Percentiles rank a stretch among this genome's conserved stretches.
These are phyloP conservation scores for Eimeria acervulina DNA, from an alignment of 169 alveolate species.

Conservation along the genomic window DNA sequence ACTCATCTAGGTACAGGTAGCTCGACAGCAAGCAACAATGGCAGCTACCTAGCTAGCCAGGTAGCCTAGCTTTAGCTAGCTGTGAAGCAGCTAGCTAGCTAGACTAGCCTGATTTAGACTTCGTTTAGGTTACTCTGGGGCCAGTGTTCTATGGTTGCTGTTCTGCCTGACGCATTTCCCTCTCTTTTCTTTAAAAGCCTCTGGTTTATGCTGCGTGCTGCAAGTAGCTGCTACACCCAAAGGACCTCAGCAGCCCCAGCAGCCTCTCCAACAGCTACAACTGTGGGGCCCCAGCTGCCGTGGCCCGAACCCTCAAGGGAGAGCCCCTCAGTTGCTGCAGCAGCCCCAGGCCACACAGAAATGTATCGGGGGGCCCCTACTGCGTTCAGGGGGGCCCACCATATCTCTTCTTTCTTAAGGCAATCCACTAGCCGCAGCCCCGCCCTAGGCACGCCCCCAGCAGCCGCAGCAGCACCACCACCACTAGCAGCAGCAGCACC, in stretches of 20 bases:
- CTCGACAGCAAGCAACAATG: too few species aligned
- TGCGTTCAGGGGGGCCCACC: conserved; percentile 14
- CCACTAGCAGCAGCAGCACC: background rate
- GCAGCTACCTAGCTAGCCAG: background rate
- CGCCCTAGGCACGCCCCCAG: background rate
- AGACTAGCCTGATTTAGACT: background rate
- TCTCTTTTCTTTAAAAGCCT: too few species aligned
- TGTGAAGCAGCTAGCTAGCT: background rate
- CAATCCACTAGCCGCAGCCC: conserved; percentile 29
- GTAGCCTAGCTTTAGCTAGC: background rate
- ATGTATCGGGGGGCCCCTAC: conserved; percentile 55
- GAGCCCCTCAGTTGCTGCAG: conserved; percentile 5
- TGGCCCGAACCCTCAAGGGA: background rate
- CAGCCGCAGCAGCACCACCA: background rate
- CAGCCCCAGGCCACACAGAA: conserved; percentile 41
- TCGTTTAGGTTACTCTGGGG: too few species aligned
- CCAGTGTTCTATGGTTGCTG: background rate
- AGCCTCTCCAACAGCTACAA: conserved; percentile 52
- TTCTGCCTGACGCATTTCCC: too few species aligned
- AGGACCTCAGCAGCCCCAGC: conserved; percentile 45
- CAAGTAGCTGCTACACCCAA: background rate
- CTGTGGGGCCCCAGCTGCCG: conserved; percentile 47
- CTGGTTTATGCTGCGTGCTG: too few species aligned
- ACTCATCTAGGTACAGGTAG: too few species aligned
- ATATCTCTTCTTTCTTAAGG: conserved; percentile 7